Evolutionary conservation across 371 early-diverging fungal genomes (phyloP).

Genomic region (Circinella umbellata): DNA sequence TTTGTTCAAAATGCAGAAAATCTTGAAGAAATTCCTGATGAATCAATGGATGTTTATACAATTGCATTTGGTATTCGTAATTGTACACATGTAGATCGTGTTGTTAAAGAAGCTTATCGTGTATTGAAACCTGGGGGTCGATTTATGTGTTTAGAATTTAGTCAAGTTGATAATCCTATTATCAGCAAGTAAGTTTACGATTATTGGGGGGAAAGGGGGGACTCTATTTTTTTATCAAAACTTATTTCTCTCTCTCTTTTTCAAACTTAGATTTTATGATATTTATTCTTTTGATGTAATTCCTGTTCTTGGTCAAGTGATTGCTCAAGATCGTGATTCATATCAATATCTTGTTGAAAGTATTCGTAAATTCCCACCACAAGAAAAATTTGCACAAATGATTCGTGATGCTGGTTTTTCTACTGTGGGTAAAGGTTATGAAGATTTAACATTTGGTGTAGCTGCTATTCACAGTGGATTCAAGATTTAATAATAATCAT

Average conservation of each 20-base stretch:
- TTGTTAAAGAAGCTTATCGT: constrained; percentile 88
- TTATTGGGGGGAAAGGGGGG: no score
- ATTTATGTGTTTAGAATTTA: constrained; percentile 95
- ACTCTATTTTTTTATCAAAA: no score
- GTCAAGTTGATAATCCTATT: constrained; percentile 88
- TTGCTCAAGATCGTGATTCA: constrained; percentile 91
- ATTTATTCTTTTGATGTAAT: constrained; percentile 94
- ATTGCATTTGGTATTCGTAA: constrained; percentile 98
- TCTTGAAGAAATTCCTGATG: constrained; percentile 73
- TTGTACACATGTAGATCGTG: constrained; percentile 92
- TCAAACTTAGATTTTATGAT: constrained; percentile 75
- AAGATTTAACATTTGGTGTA: constrained; percentile 95
- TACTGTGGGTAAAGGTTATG: constrained; percentile 89
- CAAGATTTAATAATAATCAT: constrained; percentile 27
- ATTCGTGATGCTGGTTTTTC: constrained; percentile 91
- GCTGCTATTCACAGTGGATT: constrained; percentile 81
- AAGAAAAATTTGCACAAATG: constrained; percentile 88
- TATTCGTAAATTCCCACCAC: constrained; percentile 94
- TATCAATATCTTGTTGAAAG: constrained; percentile 99
- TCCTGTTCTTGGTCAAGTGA: constrained; percentile 85
- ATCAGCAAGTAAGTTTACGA: constrained; percentile 71
- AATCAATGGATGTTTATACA: constrained; percentile 90
- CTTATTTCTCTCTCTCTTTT: no score
- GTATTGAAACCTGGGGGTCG: constrained; percentile 95
- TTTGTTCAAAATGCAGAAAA: constrained; percentile 92